Evolutionary conservation across 805 yeast species (phyloP), one percentile per base, ranked within the genome.

Genomic region (Cyberlindnera veronae): DNA sequence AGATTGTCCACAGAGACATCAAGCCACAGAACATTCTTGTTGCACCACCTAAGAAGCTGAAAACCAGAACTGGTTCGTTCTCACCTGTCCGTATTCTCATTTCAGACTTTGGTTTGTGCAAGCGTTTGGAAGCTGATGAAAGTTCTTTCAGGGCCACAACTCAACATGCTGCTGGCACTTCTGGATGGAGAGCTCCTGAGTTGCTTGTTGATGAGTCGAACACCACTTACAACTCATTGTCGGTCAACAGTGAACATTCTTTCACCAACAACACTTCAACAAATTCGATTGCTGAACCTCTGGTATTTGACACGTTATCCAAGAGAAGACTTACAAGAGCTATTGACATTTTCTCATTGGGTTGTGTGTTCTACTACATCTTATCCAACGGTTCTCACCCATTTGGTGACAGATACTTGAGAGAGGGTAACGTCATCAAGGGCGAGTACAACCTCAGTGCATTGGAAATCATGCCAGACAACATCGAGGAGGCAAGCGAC

Each of bases 101-200:
- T 20, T 89, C 97, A 1, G 99, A 93, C 62, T 93, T 93, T 66
- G 99, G 99, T 0, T 72, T 93, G 8, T 93, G 99, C 60, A 90
- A 91, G 58, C 85, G 84, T 56, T 66, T 93, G 37, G 99, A 93
- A 46, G 77, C 81, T 13, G 98, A 89, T 52, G 96, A 93, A 61
- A 84, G 95, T 2, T 86, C 96, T 2, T 91, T 91, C 61, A 74
- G 91, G 46, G 95, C 96, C 0, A 91, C 96, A 0, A 82, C 93
- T 0, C 89, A 87, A 24, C 81, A 88, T 54, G 95, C 95, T 15
- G 95, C 97, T 1, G 99, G 99, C 2, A 93, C 99, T 0, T 77
- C 93, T 4, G 99, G 99, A 3, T 93, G 99, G 99, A 75, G 97
- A 52, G 98, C 99, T 0, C 99, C 99, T 0, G 99, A 93, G 55